Percentiles rank a stretch among this genome's conserved stretches.
phyloP scores from a whole-genome alignment of 2,329 filamentous ascomycete species.

The Xylariomycetidae sp. region DNA sequence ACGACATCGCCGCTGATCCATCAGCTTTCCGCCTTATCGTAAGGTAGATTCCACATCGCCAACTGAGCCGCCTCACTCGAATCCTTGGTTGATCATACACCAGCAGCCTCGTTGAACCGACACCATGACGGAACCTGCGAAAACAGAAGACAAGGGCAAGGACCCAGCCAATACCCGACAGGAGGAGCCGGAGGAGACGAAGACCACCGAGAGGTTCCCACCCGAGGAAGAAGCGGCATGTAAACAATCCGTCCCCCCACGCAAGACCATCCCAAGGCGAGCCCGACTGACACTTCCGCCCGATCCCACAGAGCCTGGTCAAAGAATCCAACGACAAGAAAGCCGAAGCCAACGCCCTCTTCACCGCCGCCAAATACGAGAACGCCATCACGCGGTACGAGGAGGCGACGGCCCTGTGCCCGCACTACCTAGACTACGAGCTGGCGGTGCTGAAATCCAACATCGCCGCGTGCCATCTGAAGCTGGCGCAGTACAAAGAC shows the following conservation, averaged over 20 bases:
- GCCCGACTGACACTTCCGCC: too few relatives aligned
- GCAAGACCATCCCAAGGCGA: too few relatives aligned
- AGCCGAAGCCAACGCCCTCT: slow-evolving; percentile 71
- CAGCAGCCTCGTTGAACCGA: neutral
- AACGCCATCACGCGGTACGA: slow-evolving; percentile 80
- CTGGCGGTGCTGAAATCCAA: slow-evolving; percentile 83
- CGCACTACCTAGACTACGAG: slow-evolving; percentile 81
- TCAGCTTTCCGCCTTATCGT: too few relatives aligned
- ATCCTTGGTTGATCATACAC: too few relatives aligned
- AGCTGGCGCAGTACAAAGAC: slow-evolving; percentile 78
- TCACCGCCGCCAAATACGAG: slow-evolving; percentile 63
- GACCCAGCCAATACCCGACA: slow-evolving; percentile 8
- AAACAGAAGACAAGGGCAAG: slow-evolving; percentile 8
- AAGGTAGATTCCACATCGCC: too few relatives aligned
- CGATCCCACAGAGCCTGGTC: slow-evolving; percentile 58
- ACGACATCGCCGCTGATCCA: too few relatives aligned
- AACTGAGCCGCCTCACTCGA: too few relatives aligned
- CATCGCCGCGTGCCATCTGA: slow-evolving; percentile 82
- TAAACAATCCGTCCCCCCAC: slow-evolving; percentile 8
- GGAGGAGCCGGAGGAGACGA: slow-evolving; percentile 23
- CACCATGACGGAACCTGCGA: slow-evolving; percentile 10
- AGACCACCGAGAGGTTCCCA: slow-evolving; percentile 35
- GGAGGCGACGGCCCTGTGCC: slow-evolving; percentile 70
- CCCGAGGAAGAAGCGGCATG: slow-evolving; percentile 53
- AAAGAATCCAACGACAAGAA: slow-evolving; percentile 69